Evolutionary conservation across 2,329 filamentous ascomycete species (phyloP).

Genomic region (Cladophialophora psammophila): DNA sequence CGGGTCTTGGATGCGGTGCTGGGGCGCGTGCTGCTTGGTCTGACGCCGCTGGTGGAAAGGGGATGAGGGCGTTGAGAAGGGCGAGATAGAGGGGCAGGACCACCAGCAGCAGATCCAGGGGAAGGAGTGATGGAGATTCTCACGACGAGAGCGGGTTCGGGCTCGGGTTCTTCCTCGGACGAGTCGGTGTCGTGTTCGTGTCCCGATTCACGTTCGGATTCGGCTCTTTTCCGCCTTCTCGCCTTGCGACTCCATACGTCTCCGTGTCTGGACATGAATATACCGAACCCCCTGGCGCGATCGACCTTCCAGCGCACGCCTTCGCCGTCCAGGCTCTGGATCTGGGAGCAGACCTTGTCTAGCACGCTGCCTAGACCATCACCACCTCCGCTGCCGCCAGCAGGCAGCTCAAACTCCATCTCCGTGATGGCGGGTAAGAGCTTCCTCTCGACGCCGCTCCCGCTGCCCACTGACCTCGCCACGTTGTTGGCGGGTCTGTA

Average conservation of each 20-base stretch:
- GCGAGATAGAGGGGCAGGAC: no score
- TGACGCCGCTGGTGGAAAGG: background rate
- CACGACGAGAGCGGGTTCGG: constrained; percentile 28
- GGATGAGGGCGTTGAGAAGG: no score
- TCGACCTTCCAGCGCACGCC: constrained; percentile 71
- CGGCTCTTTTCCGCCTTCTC: constrained; percentile 61
- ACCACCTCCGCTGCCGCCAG: constrained; percentile 38
- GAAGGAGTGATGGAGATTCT: constrained; percentile 18
- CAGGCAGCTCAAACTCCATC: constrained; percentile 54
- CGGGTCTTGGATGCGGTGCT: constrained; percentile 4
- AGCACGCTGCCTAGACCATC: constrained; percentile 30
- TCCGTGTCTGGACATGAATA: constrained; percentile 66
- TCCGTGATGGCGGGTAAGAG: constrained; percentile 62
- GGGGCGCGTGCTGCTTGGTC: no score
- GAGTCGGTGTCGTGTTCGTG: constrained; percentile 29
- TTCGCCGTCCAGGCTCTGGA: constrained; percentile 64
- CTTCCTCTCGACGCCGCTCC: constrained; percentile 55
- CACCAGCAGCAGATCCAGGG: background rate
- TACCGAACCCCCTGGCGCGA: constrained; percentile 59
- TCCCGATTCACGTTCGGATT: constrained; percentile 25
- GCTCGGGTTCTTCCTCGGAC: constrained; percentile 20
- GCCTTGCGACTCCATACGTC: constrained; percentile 83
- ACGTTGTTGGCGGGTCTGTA: constrained; percentile 67
- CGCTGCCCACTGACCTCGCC: constrained; percentile 44
- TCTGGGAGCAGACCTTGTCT: constrained; percentile 54